phyloP scores from a whole-genome alignment of 1,284 basidiomycete species.

The Volvariella surrecta region DNA sequence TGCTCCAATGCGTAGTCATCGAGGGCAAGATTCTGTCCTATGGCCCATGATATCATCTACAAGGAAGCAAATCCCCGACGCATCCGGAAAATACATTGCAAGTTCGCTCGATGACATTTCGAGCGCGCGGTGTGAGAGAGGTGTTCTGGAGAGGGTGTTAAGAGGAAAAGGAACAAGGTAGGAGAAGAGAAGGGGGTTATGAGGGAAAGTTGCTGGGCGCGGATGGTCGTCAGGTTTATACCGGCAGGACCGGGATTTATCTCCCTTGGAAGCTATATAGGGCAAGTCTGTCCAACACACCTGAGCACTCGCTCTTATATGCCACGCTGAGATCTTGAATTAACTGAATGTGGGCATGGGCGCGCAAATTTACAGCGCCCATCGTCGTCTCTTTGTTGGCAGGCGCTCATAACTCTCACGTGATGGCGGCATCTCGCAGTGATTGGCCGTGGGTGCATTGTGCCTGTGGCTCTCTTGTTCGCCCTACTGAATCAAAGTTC shows the following conservation, averaged over 20 bases:
- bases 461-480: too few relatives aligned
- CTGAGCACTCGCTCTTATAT: background rate
- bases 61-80: too few relatives aligned
- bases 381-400: background rate
- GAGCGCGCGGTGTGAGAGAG: background rate
- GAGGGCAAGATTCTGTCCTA: too few relatives aligned
- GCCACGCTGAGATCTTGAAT: background rate
- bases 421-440: too few relatives aligned
- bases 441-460: too few relatives aligned
- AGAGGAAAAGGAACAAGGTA: slow-evolving; percentile 5
- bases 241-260: slow-evolving; percentile 23
- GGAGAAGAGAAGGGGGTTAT: slow-evolving; percentile 13
- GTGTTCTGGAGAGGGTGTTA: background rate
- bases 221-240: slow-evolving; percentile 25
- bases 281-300: background rate
- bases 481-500: too few relatives aligned
- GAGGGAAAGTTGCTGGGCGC: slow-evolving; percentile 17
- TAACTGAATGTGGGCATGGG: background rate
- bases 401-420: too few relatives aligned
- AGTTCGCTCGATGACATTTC: too few relatives aligned
- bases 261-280: slow-evolving; percentile 11
- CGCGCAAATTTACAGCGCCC: slow-evolving; percentile 1
- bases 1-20: too few relatives aligned
- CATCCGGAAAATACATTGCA: too few relatives aligned
- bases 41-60: too few relatives aligned